A percentile compares a stretch with the other conserved stretches of the same genome.
These are phyloP conservation scores for Nyctanthes arbortristis DNA, from an alignment of 257 asterid genomes.

Conservation along the genomic window DNA sequence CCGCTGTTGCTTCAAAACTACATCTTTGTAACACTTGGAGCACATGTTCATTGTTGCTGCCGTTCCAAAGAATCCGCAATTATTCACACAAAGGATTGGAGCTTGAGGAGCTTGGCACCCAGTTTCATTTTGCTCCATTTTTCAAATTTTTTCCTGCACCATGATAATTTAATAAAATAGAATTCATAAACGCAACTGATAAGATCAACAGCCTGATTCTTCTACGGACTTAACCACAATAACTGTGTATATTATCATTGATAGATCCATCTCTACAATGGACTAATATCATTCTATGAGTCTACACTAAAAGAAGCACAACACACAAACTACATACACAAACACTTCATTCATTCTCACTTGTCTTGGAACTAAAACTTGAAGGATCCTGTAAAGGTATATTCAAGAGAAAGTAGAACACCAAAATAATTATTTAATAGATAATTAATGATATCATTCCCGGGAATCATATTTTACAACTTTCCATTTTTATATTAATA, in stretches of 20 bases:
- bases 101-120: conserved; percentile 77
- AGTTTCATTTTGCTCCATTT: conserved; percentile 67
- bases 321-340: neutral
- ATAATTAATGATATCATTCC: no score
- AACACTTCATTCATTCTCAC: neutral
- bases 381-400: neutral
- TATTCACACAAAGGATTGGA: conserved; percentile 55
- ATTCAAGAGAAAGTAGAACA: neutral
- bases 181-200: neutral
- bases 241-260: neutral
- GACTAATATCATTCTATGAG: neutral
- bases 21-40: conserved; percentile 71
- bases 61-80: conserved; percentile 70
- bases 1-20: conserved; percentile 58
- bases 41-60: conserved; percentile 77
- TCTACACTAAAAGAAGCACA: neutral
- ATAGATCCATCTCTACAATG: neutral
- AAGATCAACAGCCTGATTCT: neutral
- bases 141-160: conserved; percentile 34
- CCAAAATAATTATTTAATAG: no score
- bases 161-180: neutral
- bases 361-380: neutral
- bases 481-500: no score
- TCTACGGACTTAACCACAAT: no score
- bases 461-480: no score